A percentile compares a stretch with the other conserved stretches of the same genome.
phyloP scores from a whole-genome alignment of 352 stramenopile species.

The Pythium aristosporum region DNA sequence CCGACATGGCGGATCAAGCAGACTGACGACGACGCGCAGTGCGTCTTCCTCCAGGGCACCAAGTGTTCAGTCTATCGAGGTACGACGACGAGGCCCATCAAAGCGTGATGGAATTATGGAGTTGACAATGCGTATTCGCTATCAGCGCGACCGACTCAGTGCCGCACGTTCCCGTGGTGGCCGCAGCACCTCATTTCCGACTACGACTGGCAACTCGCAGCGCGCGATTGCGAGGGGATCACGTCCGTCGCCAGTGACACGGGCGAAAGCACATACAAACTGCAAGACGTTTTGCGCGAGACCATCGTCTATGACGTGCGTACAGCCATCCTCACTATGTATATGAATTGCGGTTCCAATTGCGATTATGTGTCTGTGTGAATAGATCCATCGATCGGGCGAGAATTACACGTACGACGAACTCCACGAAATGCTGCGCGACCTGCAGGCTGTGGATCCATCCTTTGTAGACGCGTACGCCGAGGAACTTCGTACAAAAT shows the following conservation, averaged over 20 bases:
- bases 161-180: constrained; percentile 82
- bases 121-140: background rate
- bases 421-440: constrained; percentile 50
- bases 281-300: constrained; percentile 60
- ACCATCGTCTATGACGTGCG: constrained; percentile 69
- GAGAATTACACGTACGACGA: constrained; percentile 78
- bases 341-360: background rate
- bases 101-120: background rate
- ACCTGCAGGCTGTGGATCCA: constrained; percentile 59
- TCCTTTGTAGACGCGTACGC: constrained; percentile 58
- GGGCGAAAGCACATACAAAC: constrained; percentile 24
- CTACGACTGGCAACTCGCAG: constrained; percentile 75
- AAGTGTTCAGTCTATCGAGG: constrained; percentile 65
- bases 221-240: constrained; percentile 69
- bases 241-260: background rate
- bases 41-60: constrained; percentile 60
- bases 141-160: constrained; percentile 70
- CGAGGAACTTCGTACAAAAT: constrained; percentile 55
- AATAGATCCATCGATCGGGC: constrained; percentile 66
- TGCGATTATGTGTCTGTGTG: too few relatives aligned
- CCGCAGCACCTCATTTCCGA: constrained; percentile 72
- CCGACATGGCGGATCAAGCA: constrained; percentile 45
- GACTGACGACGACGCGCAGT: constrained; percentile 56
- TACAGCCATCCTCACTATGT: background rate
- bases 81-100: background rate